Percentiles rank a stretch among this genome's conserved stretches.
phyloP scores from a whole-genome alignment of 176 grass and related monocot species.

The Zoysia pacifica region DNA sequence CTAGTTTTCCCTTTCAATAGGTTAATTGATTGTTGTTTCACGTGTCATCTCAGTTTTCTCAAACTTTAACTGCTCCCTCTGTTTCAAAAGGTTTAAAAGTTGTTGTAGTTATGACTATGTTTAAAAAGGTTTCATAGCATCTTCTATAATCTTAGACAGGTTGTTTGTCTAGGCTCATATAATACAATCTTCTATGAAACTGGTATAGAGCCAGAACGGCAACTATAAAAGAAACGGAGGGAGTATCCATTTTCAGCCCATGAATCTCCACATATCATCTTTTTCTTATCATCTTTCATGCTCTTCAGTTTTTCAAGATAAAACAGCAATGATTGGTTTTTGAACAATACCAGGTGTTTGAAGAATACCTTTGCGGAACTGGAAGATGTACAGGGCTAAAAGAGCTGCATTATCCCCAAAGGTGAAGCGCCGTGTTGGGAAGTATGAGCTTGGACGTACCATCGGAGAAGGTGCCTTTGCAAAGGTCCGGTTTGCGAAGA shows the following conservation, averaged over 20 bases:
- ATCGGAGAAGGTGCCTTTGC: conserved; percentile 95
- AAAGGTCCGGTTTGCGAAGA: conserved; percentile 90
- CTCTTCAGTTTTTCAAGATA: background rate
- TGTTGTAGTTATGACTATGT: no score
- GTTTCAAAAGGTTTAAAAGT: no score
- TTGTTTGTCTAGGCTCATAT: no score
- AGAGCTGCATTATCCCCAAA: conserved; percentile 66
- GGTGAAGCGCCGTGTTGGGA: conserved; percentile 89
- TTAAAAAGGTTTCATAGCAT: no score
- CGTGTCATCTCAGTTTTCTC: background rate
- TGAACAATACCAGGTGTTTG: conserved; percentile 32
- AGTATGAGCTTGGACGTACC: conserved; percentile 90
- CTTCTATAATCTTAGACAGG: no score
- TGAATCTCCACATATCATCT: background rate
- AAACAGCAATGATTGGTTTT: conserved; percentile 15
- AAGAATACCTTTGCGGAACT: conserved; percentile 32
- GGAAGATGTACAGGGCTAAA: conserved; percentile 68
- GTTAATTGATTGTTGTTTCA: background rate
- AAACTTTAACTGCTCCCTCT: background rate
- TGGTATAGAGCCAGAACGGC: no score
- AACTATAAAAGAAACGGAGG: no score
- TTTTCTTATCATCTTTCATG: background rate
- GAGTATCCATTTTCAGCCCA: background rate
- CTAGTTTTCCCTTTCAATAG: background rate
- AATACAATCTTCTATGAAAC: no score